phyloP scores from a whole-genome alignment of 345 rosid species.

The Salix udensis region DNA sequence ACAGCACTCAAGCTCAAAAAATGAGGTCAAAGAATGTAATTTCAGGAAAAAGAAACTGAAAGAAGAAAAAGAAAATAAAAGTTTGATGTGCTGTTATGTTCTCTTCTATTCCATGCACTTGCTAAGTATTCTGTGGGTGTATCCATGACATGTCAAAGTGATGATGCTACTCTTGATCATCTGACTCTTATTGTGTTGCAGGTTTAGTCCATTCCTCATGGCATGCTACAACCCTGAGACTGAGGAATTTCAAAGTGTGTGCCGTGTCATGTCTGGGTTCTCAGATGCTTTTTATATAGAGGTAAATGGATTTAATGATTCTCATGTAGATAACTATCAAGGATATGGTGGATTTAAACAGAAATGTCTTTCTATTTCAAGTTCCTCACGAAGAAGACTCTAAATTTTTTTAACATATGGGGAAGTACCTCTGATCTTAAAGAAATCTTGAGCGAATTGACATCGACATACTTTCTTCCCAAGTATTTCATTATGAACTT shows the following conservation, averaged over 20 bases:
- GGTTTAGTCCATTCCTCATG: conserved; percentile 95
- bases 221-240: conserved; percentile 80
- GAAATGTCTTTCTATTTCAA: neutral
- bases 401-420: neutral
- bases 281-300: conserved; percentile 77
- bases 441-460: neutral
- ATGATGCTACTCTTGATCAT: neutral
- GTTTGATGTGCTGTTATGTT: too few relatives aligned
- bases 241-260: conserved; percentile 78
- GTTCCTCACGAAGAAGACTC: neutral
- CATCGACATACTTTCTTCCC: neutral
- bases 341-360: too few relatives aligned
- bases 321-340: neutral
- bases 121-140: neutral
- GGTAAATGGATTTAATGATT: conserved; percentile 34
- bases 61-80: too few relatives aligned
- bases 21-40: too few relatives aligned
- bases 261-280: conserved; percentile 93
- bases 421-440: neutral
- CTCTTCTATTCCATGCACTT: neutral
- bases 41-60: too few relatives aligned
- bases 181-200: conserved; percentile 21
- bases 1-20: too few relatives aligned
- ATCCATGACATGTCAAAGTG: neutral
- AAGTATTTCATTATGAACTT: too few relatives aligned